Conservation (phyloP, 1,284 basidiomycete genomes). For the Ceratobasidium sp. region DNA sequence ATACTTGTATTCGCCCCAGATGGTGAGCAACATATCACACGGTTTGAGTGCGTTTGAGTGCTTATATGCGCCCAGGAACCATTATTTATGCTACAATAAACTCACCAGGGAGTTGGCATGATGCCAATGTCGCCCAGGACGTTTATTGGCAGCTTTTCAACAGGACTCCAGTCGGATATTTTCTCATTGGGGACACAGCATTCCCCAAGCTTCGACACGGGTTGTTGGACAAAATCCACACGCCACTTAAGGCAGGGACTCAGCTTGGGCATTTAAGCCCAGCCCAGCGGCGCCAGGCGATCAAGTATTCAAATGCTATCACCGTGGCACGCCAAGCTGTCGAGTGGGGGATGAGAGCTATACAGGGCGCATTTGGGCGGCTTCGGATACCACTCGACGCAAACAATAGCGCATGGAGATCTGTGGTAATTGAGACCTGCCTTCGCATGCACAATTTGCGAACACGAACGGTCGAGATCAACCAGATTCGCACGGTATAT, state of each 20-base stretch:
- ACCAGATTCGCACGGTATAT: conserved; percentile 61
- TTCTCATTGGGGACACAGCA: conserved; percentile 62
- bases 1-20: conserved; percentile 55
- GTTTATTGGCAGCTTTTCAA: conserved; percentile 59
- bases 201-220: conserved; percentile 58
- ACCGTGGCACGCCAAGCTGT: conserved; percentile 61
- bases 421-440: conserved; percentile 56
- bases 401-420: conserved; percentile 51
- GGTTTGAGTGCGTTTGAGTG: not conserved
- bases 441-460: conserved; percentile 57
- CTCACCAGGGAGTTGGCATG: conserved; percentile 66
- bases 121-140: conserved; percentile 59
- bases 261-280: conserved; percentile 52
- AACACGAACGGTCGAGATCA: conserved; percentile 57
- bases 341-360: conserved; percentile 62
- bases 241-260: conserved; percentile 60
- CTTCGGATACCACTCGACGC: conserved; percentile 59
- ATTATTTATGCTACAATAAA: conserved; percentile 60
- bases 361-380: conserved; percentile 63
- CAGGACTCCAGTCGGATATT: conserved; percentile 59
- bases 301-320: conserved; percentile 57
- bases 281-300: conserved; percentile 50
- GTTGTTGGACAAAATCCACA: conserved; percentile 58
- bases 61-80: conserved; percentile 52
- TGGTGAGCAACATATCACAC: conserved; percentile 55